Base-by-base conservation (phyloP, 306 rosid genomes). In the Vigna trinervia region DNA sequence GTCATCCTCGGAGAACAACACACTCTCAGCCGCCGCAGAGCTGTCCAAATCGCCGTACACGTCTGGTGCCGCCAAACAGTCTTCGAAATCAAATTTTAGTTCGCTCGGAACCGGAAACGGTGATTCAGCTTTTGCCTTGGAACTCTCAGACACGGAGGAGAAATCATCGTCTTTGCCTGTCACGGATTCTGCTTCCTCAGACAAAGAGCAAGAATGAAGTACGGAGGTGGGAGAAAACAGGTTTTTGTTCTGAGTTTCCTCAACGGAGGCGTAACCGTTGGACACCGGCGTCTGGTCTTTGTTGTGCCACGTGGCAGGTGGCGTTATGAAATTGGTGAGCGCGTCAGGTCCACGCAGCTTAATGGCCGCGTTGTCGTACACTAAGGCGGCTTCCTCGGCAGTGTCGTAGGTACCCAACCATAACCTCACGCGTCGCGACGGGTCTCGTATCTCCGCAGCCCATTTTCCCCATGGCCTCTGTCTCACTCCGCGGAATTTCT, bases 381-480 rank as follows among this genome's bases (percentile, higher is more conserved):
- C 98, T 87, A 88, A 79, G 6, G 99, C 99, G 0, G 99, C 99
- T 63, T 95, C 99, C 53, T 95, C 99, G 0, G 99, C 99, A 2
- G 99, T 90, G 68, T 95, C 91, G 71, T 85, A 95, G 2, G 99
- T 95, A 0, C 99, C 99, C 6, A 95, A 64, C 99, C 99, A 95
- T 51, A 95, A 46, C 75, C 99, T 92, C 6, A 95, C 98, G 2
- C 99, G 94, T 45, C 96, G 78, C 22, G 88, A 64, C 0, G 99
- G 99, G 77, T 95, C 99, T 71, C 99, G 86, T 69, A 95, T 95
- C 82, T 95, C 99, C 4, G 99, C 99, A 4, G 98, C 99, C 99
- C 99, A 95, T 90, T 95, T 95, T 1, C 99, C 99, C 99, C 99
- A 95, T 0, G 99, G 99, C 75, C 99, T 79, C 75, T 95, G 99